These are phyloP conservation scores for Nicotiana knightiana DNA, from an alignment of 257 asterid genomes.

Conservation along the genomic window DNA sequence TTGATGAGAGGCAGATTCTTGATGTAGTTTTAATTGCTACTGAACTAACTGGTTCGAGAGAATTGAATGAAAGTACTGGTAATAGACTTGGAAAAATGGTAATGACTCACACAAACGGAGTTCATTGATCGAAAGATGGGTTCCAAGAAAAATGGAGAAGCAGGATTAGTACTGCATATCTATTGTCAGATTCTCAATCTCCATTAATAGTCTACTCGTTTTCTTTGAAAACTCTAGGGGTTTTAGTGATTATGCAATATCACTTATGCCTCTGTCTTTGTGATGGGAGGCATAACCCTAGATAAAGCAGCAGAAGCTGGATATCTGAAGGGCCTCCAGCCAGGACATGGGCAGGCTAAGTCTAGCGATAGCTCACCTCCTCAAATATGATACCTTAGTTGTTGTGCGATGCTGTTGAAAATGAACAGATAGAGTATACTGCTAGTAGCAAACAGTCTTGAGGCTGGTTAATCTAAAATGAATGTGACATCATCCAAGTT, in stretches of 20 bases:
- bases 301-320: background rate
- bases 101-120: background rate
- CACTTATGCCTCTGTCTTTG: background rate
- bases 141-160: background rate
- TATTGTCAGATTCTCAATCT: conserved; percentile 6
- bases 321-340: background rate
- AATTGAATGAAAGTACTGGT: background rate
- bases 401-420: background rate
- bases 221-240: background rate
- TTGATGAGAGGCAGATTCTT: background rate
- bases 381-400: background rate
- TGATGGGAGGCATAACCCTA: background rate
- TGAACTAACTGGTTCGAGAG: background rate
- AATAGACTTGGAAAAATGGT: background rate
- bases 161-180: background rate
- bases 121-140: background rate
- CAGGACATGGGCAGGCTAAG: background rate
- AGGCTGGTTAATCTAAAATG: background rate
- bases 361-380: background rate
- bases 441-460: background rate
- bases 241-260: background rate
- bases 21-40: background rate
- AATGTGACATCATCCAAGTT: background rate
- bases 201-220: background rate
- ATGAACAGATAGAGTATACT: conserved; percentile 1